Conservation (phyloP, 1,284 basidiomycete genomes). For the Mrakiaceae sp. region DNA sequence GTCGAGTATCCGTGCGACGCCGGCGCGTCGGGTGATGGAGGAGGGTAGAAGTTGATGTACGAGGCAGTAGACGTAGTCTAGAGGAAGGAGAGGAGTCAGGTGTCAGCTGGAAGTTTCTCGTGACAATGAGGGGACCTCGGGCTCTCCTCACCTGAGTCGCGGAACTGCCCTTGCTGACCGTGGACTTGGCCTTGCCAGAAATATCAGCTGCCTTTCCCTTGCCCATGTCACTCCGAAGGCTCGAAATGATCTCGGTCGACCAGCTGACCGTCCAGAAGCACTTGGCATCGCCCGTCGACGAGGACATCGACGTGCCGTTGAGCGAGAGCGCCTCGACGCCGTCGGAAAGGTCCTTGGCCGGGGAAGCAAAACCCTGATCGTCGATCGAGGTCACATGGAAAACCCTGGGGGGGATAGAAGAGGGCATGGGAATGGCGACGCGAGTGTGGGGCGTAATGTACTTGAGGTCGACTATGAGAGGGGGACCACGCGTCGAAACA, state of each 20-base stretch:
- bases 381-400: slow-evolving; percentile 32
- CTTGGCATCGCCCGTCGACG: neutral
- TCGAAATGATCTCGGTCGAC: slow-evolving; percentile 48
- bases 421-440: slow-evolving; percentile 46
- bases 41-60: slow-evolving; percentile 35
- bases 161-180: neutral
- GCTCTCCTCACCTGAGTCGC: no score
- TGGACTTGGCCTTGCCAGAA: neutral
- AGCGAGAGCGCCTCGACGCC: neutral
- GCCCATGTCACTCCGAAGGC: neutral
- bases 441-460: slow-evolving; percentile 53
- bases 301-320: neutral
- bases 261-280: slow-evolving; percentile 52
- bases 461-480: slow-evolving; percentile 52
- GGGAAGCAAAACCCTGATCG: slow-evolving; percentile 30
- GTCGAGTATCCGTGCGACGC: slow-evolving; percentile 41
- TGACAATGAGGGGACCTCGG: slow-evolving; percentile 30
- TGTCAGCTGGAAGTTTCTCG: slow-evolving; percentile 3
- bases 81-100: slow-evolving; percentile 16
- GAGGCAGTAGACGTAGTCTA: slow-evolving; percentile 18
- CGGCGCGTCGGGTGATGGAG: slow-evolving; percentile 20
- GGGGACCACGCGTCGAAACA: neutral
- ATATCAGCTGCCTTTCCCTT: slow-evolving; percentile 19
- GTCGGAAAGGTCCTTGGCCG: slow-evolving; percentile 31
- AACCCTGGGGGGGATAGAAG: slow-evolving; percentile 32